Base-by-base conservation (phyloP, 306 rosid species). In the Rubus idaeus region DNA sequence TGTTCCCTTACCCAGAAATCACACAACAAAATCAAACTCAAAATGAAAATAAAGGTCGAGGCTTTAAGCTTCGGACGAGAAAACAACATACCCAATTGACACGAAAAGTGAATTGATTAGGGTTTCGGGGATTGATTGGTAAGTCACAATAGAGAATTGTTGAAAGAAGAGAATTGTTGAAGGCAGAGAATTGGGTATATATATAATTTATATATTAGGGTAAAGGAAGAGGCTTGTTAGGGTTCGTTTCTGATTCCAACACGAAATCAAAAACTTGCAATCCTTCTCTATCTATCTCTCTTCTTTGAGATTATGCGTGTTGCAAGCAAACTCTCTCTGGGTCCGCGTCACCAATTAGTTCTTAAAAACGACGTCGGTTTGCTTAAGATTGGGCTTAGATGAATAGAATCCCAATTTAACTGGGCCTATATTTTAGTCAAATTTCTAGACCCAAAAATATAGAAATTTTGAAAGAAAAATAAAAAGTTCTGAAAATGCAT, bases 191-290 rank as follows among this genome's bases (percentile, higher is more conserved):
- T 13, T 8, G 39, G 5, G 37, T 47, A 12, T 5, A 7, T 37
- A 5, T 11, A 71, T 30, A 37, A 62, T 13, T 61, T 62, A 62
- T 69, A 17, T 57, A 57, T 23, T 57, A 4, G 37, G 65, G 18
- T 10, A 61, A 8, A 2, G 46, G 16, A 26, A 77, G 80, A 71
- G 75, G 70, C 70, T 72, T 79, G 75, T 46, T 26, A 49, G 77
- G 71, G 77, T 53, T 17, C 62, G 78, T 47, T 74, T 76, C 44
- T 53, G 72, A 74, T 77, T 42, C 66, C 39, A 41, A 84, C 84
- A 90, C 90, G 90, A 79, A 82, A 84, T 69, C 55, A 7, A 2
- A 13, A 1, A 20, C 73, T 46, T 68, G 73, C 9, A 20, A 0
- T 41, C 47, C 8, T 55, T 39, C 50, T 72, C 76, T 11, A 11